These are phyloP conservation scores for Sporothrix inflata DNA, from an alignment of 2,329 filamentous ascomycete species.

Conservation along the genomic window DNA sequence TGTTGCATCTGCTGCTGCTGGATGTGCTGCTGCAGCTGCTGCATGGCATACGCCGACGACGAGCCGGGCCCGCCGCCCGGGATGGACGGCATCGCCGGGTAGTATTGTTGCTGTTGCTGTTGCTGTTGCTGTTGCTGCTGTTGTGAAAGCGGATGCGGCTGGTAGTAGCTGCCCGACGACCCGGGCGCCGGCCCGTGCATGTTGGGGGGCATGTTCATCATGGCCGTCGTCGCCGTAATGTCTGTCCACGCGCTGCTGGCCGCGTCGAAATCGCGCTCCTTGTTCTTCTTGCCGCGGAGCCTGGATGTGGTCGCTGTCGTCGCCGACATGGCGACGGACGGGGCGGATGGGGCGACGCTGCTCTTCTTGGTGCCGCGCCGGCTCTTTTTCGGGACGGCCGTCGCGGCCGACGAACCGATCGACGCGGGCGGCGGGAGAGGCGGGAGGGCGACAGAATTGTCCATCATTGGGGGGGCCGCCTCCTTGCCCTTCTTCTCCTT, in stretches of 20 bases:
- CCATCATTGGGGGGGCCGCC: neutral
- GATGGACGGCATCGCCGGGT: constrained; percentile 28
- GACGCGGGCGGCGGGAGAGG: constrained; percentile 28
- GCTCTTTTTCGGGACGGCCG: constrained; percentile 13
- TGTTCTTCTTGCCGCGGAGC: constrained; percentile 20
- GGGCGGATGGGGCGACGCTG: neutral
- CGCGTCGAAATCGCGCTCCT: constrained; percentile 31
- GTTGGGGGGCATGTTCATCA: constrained; percentile 15
- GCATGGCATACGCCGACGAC: constrained; percentile 34
- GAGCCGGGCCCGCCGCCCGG: constrained; percentile 27
- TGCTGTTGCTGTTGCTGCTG: constrained; percentile 9
- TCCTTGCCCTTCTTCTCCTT: constrained; percentile 45
- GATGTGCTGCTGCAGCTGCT: constrained; percentile 32
- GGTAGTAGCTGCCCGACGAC: constrained; percentile 14
- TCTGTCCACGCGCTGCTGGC: constrained; percentile 53
- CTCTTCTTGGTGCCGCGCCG: constrained; percentile 4
- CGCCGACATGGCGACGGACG: constrained; percentile 1
- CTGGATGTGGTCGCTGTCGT: neutral
- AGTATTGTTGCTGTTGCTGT: constrained; percentile 19
- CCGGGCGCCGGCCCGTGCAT: constrained; percentile 5
- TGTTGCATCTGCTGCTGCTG: constrained; percentile 25
- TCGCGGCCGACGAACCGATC: constrained; percentile 11
- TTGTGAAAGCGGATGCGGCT: neutral
- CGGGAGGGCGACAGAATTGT: neutral
- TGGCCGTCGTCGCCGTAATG: constrained; percentile 41